These are phyloP conservation scores for Tuber umbilicatum DNA, from an alignment of 495 filamentous ascomycete genomes.

Conservation along the genomic window DNA sequence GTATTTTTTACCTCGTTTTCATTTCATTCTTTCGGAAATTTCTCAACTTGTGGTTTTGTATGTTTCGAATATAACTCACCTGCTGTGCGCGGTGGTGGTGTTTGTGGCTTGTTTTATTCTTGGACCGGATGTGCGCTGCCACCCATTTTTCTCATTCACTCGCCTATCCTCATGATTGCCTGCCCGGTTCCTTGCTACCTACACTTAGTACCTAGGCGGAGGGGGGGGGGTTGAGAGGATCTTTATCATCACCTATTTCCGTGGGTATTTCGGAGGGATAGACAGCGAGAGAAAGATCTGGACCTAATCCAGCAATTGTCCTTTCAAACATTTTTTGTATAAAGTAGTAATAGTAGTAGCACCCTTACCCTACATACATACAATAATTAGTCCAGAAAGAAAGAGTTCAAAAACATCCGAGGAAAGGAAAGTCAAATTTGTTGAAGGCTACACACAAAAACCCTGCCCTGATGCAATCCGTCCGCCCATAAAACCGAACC, in stretches of 20 bases:
- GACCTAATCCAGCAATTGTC: neutral
- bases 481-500: neutral
- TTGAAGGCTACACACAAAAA: neutral
- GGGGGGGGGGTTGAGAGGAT: neutral
- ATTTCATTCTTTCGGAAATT: neutral
- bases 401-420: neutral
- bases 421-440: neutral
- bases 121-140: neutral
- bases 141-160: neutral
- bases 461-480: neutral
- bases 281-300: neutral
- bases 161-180: neutral
- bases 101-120: neutral
- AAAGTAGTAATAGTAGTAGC: neutral
- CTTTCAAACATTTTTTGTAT: neutral
- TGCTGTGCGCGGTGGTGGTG: neutral
- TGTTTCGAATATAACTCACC: conserved; percentile 2
- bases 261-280: neutral
- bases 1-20: neutral
- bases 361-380: neutral
- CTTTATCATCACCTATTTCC: neutral
- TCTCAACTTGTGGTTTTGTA: conserved; percentile 5
- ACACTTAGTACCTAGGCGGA: neutral
- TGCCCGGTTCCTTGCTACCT: neutral
- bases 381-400: neutral